These are phyloP conservation scores for Solanum pinnatisectum DNA, from an alignment of 257 asterid genomes.

Conservation along the genomic window DNA sequence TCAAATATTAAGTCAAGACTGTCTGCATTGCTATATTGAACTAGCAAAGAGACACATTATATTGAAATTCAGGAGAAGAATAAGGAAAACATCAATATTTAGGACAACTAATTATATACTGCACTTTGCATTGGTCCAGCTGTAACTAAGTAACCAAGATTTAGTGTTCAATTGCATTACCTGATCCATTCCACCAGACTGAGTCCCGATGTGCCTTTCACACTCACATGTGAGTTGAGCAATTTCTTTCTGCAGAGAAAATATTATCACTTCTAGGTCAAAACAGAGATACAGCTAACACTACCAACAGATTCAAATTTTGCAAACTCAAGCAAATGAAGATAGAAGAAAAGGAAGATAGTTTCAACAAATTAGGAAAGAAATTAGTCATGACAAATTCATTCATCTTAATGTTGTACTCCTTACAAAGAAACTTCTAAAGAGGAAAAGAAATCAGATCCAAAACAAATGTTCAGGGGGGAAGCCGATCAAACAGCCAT, in stretches of 20 bases:
- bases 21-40: not conserved
- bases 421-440: not conserved
- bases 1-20: not conserved
- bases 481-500: not conserved
- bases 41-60: not conserved
- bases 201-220: slow-evolving; percentile 95
- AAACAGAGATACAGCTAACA: not conserved
- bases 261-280: not conserved
- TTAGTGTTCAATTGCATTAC: slow-evolving; percentile 24
- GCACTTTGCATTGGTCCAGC: not conserved
- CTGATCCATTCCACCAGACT: slow-evolving; percentile 99
- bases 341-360: not conserved
- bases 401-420: not conserved
- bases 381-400: not conserved
- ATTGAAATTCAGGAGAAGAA: not conserved
- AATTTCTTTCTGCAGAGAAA: slow-evolving; percentile 67
- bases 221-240: slow-evolving; percentile 96
- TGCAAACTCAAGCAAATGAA: not conserved
- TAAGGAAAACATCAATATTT: not conserved
- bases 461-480: not conserved
- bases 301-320: not conserved
- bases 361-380: not conserved
- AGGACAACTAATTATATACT: not conserved
- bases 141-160: not conserved
- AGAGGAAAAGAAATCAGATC: not conserved